These are phyloP conservation scores for Jaltomata sinuosa DNA, from an alignment of 257 asterid species.

Conservation along the genomic window DNA sequence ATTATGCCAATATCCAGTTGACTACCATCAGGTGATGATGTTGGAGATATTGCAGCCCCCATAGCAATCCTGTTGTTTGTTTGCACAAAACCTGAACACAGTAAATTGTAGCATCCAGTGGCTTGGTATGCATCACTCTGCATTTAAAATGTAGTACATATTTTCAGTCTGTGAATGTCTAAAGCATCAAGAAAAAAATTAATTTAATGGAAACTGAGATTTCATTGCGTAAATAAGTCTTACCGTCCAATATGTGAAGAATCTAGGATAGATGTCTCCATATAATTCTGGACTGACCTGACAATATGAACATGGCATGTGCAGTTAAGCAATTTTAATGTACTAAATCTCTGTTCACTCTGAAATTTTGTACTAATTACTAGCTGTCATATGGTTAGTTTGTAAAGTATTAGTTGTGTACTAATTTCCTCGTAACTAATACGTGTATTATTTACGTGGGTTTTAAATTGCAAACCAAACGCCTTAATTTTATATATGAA, in stretches of 20 bases:
- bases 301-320: not conserved
- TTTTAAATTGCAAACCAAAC: no score
- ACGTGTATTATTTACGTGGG: no score
- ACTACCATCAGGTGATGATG: not conserved
- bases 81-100: constrained; percentile 5
- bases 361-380: not conserved
- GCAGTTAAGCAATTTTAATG: not conserved
- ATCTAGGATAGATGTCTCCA: constrained; percentile 2
- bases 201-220: not conserved
- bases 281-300: constrained; percentile 5
- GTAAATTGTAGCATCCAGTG: constrained; percentile 8
- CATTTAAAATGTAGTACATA: not conserved
- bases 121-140: constrained; percentile 11
- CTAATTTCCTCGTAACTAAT: no score
- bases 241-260: constrained; percentile 8
- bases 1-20: constrained; percentile 1
- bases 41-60: constrained; percentile 9
- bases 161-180: not conserved
- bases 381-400: not conserved
- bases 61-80: not conserved
- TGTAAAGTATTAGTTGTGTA: no score
- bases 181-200: not conserved
- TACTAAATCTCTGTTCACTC: not conserved
- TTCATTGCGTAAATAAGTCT: not conserved
- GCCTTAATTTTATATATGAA: no score